A percentile compares a stretch with the other conserved stretches of the same genome.
phyloP scores from a whole-genome alignment of 352 stramenopile species.

The Pythium angustatum region DNA sequence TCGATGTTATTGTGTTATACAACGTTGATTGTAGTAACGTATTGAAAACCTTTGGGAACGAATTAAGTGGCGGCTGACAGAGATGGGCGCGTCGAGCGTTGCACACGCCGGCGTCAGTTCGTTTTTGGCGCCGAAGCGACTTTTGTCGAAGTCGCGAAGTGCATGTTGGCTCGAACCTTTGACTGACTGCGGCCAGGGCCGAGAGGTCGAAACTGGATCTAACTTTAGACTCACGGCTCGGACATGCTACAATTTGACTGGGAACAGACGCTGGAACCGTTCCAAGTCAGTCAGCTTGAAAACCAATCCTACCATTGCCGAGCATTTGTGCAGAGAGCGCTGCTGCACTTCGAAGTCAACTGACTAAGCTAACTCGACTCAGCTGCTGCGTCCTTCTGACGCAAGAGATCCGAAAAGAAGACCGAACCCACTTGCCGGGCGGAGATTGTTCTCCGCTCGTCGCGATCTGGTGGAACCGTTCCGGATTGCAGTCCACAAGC shows the following conservation, averaged over 20 bases:
- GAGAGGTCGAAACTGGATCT: neutral
- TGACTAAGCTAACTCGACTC: conserved; percentile 19
- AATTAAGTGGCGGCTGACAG: neutral
- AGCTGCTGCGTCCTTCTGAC: conserved; percentile 12
- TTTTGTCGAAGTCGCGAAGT: conserved; percentile 24
- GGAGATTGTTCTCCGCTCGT: neutral
- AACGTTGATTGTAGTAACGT: too few species aligned
- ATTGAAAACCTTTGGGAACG: too few species aligned
- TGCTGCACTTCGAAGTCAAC: conserved; percentile 17
- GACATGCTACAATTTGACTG: too few species aligned
- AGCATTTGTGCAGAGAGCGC: conserved; percentile 6
- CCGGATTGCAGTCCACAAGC: too few species aligned
- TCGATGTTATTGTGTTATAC: neutral
- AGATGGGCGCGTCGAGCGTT: conserved; percentile 15
- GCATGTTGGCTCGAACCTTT: conserved; percentile 8
- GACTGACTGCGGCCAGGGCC: neutral
- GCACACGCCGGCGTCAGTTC: conserved; percentile 14
- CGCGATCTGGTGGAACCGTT: too few species aligned
- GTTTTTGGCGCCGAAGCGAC: conserved; percentile 9
- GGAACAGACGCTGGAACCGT: too few species aligned
- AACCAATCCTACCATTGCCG: too few species aligned
- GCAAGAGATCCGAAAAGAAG: conserved; percentile 11
- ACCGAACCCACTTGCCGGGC: neutral
- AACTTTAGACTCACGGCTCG: too few species aligned
- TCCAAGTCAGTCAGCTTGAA: conserved; percentile 5